Base-by-base conservation (phyloP, 2,329 filamentous ascomycete genomes). In the Lasiodiplodia sp. region DNA sequence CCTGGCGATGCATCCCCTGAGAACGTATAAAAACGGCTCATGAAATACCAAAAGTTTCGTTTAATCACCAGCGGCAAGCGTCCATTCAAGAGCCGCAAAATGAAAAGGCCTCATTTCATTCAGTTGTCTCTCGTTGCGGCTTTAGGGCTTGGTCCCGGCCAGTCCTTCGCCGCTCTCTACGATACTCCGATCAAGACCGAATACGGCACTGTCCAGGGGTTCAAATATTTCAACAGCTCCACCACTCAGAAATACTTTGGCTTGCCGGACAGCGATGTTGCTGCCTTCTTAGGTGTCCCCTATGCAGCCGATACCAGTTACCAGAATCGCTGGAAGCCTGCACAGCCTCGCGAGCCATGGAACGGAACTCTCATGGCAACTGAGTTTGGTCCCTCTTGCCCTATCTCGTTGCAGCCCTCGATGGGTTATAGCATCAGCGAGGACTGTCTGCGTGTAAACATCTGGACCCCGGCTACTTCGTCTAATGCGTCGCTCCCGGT, bases 381-480 rank as follows among this genome's bases (percentile, higher is more conserved):
- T 49, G 14, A n/a, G 8, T 66, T 66, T 37, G 47, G 63, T 7
- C 49, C 62, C 6, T 14, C 44, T 10, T 65, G 62, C 16, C 62
- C 62, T 18, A 53, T 38, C 18, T 1, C 44, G 2, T 1, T 14
- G 4, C 28, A 57, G 4, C 11, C 25, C 0, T 18, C 12, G 14
- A 7, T 23, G 11, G 40, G 12, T 16, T 52, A 51, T 16, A 25
- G 3, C 10, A 18, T 57, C 1, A 72, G 70, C 66, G 77, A 79
- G 52, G 76, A 79, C 69, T 78, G 77, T 55, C 70, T 79, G 21
- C 75, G 73, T 51, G 70, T 79, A 28, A 79, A 78, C 66, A 71
- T 79, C 53, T 78, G 75, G 76, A 78, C 73, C 8, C 70, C 73
- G 0, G 76, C 75, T 21, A 73, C 72, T 53, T 73, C 72, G 10